phyloP scores from a whole-genome alignment of 345 rosid species.

The Acer campestre region DNA sequence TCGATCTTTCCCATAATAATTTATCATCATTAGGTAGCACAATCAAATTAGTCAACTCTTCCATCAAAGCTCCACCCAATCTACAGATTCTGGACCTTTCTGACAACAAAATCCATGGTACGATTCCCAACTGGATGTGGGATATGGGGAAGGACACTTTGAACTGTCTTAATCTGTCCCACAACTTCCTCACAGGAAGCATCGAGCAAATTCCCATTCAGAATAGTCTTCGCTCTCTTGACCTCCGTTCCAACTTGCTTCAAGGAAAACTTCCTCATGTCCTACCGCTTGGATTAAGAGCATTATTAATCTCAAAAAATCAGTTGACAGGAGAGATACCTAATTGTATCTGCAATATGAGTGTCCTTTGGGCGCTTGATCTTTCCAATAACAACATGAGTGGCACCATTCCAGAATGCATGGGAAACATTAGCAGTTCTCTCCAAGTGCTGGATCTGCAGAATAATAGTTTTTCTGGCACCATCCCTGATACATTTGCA shows the following conservation, averaged over 20 bases:
- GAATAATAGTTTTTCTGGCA: no score
- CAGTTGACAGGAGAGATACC: no score
- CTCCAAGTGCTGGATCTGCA: no score
- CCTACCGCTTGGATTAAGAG: no score
- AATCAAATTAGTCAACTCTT: not conserved
- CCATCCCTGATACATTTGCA: no score
- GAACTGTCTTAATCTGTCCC: slow-evolving; percentile 4
- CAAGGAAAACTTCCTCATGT: no score
- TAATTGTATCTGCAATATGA: no score
- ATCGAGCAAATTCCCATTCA: not conserved
- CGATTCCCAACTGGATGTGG: slow-evolving; percentile 21
- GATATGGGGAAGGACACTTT: not conserved
- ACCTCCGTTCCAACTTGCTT: not conserved
- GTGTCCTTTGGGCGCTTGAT: no score
- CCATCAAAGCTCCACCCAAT: slow-evolving; percentile 10
- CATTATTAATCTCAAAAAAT: no score
- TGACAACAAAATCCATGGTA: slow-evolving; percentile 26
- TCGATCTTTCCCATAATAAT: slow-evolving; percentile 4
- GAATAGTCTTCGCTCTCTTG: not conserved
- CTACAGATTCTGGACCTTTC: slow-evolving; percentile 7
- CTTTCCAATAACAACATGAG: no score
- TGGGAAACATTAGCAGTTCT: no score
- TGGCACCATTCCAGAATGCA: no score
- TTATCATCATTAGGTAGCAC: not conserved
- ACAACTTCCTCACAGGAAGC: slow-evolving; percentile 18